Base-by-base conservation (phyloP, 202 grass and related monocot species). In the Zoysia matrella region DNA sequence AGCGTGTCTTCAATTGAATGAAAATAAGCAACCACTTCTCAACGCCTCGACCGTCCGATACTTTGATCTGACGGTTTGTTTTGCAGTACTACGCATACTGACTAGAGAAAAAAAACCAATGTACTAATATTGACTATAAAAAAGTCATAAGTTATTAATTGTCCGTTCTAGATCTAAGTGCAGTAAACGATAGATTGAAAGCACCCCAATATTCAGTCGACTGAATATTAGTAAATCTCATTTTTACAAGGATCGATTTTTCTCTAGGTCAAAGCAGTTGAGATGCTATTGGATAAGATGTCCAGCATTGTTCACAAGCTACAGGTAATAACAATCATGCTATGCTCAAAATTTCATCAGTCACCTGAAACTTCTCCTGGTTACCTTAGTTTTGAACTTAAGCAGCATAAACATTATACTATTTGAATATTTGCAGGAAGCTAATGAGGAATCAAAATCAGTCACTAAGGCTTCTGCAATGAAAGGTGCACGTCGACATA, bases 361-460 rank as follows among this genome's bases (percentile, higher is more conserved):
- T 52, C 52, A 7, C 4, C 30, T 42, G 10, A 0, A 53, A 30
- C 1, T 18, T 53, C 64, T 64, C 52, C 36, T 47, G 22, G 1
- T 75, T 5, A 74, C 40, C 1, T 78, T 39, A 7, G 14, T 83
- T 67, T 36, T 56, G 14, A 52, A 78, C 49, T 52, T 4, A 0
- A 67, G 10, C 36, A 12, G 15, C 42, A 41, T 16, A 73, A 15
- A 65, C 44, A n/a, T 67, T 7, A 6, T 54, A 36, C 0, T 72
- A 22, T 69, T 10, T 88, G 7, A 49, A 62, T 69, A 81, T 52
- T 13, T 88, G 57, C 45, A 97, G 89, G 90, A 80, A 87, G 88
- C 92, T 1, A 97, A 97, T 74, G 92, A 88, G 69, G 92, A 94
- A 68, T 97, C 92, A 9, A 97, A 94, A 84, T 78, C 89, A 74